phyloP scores from a whole-genome alignment of 2,329 filamentous ascomycete genomes.

The Emmonsiellopsis sp. region DNA sequence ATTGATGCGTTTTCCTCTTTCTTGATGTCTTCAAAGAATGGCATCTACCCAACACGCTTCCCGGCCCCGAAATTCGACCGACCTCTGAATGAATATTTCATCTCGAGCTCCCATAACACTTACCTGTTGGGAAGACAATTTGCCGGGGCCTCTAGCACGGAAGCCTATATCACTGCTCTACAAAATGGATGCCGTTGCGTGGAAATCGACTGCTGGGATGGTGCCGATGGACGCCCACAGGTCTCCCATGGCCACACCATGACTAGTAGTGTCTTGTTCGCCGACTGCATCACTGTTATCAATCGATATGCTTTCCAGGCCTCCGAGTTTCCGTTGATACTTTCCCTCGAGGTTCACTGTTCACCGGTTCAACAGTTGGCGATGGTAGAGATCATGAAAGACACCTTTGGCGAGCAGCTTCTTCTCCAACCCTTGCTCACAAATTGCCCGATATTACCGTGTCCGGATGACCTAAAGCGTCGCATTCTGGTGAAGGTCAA shows the following conservation, averaged over 20 bases:
- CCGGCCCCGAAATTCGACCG: constrained; percentile 60
- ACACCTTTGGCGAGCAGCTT: constrained; percentile 71
- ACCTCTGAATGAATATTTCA: constrained; percentile 93
- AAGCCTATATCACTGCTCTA: constrained; percentile 86
- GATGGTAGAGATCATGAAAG: constrained; percentile 86
- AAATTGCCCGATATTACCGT: constrained; percentile 62
- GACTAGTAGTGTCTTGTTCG: constrained; percentile 81
- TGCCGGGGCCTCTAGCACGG: constrained; percentile 79
- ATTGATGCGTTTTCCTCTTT: constrained; percentile 71
- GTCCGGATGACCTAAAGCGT: constrained; percentile 74
- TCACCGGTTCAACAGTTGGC: constrained; percentile 68
- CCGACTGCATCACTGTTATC: constrained; percentile 85
- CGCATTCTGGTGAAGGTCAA: constrained; percentile 93
- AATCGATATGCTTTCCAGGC: constrained; percentile 88
- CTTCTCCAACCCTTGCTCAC: constrained; percentile 66
- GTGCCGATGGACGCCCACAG: constrained; percentile 72
- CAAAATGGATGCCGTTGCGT: constrained; percentile 87
- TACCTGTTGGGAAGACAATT: constrained; percentile 90
- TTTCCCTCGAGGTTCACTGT: constrained; percentile 95
- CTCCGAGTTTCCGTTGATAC: constrained; percentile 80
- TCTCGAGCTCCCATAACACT: constrained; percentile 97
- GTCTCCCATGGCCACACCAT: constrained; percentile 87
- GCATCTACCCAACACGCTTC: constrained; percentile 54
- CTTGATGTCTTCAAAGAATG: constrained; percentile 65
- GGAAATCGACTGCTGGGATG: constrained; percentile 98